These are phyloP conservation scores for Elsinoe australis DNA, from an alignment of 2,329 filamentous ascomycete genomes.

Conservation along the genomic window DNA sequence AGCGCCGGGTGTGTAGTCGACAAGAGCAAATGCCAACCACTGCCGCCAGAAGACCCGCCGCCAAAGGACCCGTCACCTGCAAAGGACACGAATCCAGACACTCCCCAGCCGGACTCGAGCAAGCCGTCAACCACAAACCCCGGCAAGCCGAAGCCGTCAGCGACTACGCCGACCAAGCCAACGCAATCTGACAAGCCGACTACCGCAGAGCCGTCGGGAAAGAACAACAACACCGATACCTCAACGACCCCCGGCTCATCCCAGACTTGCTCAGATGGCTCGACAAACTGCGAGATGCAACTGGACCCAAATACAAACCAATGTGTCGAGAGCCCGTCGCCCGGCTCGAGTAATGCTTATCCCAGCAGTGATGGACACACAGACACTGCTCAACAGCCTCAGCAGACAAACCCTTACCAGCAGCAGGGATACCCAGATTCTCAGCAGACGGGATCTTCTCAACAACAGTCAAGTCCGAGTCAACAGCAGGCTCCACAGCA, in stretches of 20 bases:
- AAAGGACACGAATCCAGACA: background rate
- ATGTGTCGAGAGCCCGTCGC: too few relatives aligned
- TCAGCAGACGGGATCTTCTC: background rate
- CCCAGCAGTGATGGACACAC: too few relatives aligned
- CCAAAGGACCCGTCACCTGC: background rate
- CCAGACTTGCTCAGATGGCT: background rate
- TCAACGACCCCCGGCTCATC: background rate
- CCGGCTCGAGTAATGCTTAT: too few relatives aligned
- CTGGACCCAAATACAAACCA: too few relatives aligned
- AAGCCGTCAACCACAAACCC: too few relatives aligned
- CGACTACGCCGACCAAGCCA: background rate
- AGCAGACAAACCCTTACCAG: background rate
- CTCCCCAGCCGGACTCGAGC: conserved; percentile 4
- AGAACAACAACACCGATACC: background rate
- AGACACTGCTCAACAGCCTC: background rate
- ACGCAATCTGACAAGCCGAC: background rate
- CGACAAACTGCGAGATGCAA: background rate
- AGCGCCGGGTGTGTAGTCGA: background rate
- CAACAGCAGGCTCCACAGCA: background rate
- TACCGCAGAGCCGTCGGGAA: background rate
- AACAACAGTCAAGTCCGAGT: background rate
- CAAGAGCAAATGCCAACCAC: background rate
- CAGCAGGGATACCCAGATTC: background rate
- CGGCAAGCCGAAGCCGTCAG: too few relatives aligned
- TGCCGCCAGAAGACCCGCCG: background rate